Base-by-base conservation (phyloP, 768 basidiomycete species). In the Kondoa malvinella region DNA sequence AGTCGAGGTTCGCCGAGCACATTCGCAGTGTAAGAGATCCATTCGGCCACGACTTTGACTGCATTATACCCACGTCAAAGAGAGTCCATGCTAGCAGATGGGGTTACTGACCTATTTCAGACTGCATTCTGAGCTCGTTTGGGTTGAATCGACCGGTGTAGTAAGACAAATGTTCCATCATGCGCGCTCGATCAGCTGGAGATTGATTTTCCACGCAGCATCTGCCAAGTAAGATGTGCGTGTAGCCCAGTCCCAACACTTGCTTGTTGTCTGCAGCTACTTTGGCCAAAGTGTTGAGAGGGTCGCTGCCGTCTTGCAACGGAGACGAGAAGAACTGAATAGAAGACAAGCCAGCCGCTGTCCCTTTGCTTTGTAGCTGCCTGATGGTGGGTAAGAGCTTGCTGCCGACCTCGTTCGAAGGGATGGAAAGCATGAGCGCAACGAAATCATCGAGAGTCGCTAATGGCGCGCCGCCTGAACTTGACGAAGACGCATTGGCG, bases 201-300 rank as follows among this genome's bases (percentile, higher is more conserved):
- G 3, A 2, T 8, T 31, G 26, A 8, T 27, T 17, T 33, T 31
- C 40, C 21, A 50, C 40, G 40, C 40, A 50, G 40, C 40, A 32
- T 32, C 61, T 27, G 27, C n/a, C 61, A n/a, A 63, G 16, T 17
- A 63, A 33, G 32, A 63, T 30, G 27, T 29, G 26, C 27, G 31
- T 31, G 61, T 63, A 63, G 61, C 61, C 61, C 15, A 30, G 31
- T 17, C 61, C 61, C 27, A 63, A 29, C 29, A 30, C 3, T 50
- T 50, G 40, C 40, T 50, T 50, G 61, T 33, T 32, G 14, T 27
- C 30, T 16, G 12, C 27, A 14, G 16, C 61, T 16, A 27, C n/a
- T 14, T 34, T 34, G 15, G 27, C 3, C 27, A 63, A 33, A 17
- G 33, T 33, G 12, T 63, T 21, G 27, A 63, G 32, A 17, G 61